Conservation (phyloP, 176 grass and related monocot genomes). For the Aegilops tauschii region DNA sequence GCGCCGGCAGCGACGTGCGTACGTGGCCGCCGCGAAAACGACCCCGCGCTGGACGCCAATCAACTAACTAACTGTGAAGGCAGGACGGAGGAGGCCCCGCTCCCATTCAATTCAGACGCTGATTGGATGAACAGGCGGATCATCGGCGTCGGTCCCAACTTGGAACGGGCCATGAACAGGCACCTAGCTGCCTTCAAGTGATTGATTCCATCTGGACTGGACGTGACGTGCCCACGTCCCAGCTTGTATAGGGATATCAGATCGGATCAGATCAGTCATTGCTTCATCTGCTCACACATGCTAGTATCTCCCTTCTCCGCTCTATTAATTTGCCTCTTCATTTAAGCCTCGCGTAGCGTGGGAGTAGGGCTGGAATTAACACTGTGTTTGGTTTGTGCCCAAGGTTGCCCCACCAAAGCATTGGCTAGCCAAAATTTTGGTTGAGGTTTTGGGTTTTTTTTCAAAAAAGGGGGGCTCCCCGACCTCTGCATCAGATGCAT, state of each 20-base stretch:
- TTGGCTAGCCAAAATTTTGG: no score
- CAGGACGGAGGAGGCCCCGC: no score
- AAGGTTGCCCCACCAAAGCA: no score
- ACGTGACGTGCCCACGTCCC: neutral
- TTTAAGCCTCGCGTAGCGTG: no score
- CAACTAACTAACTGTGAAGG: neutral
- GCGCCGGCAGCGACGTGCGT: neutral
- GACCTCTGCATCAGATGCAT: no score
- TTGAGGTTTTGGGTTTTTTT: no score
- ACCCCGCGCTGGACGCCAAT: neutral
- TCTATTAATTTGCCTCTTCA: neutral
- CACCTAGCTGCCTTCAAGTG: no score
- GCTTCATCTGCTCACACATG: neutral
- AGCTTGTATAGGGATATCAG: no score
- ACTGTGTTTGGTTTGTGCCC: no score
- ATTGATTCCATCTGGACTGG: neutral
- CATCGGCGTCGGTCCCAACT: neutral
- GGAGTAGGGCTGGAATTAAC: no score
- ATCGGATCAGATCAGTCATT: neutral
- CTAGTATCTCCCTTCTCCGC: neutral
- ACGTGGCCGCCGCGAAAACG: constrained; percentile 5
- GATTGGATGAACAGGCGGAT: neutral
- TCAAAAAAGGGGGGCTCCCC: no score
- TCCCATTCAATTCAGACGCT: no score
- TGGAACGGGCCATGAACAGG: neutral